Evolutionary conservation across 179 eudicot species (phyloP).

Genomic region (Actinidia arguta): DNA sequence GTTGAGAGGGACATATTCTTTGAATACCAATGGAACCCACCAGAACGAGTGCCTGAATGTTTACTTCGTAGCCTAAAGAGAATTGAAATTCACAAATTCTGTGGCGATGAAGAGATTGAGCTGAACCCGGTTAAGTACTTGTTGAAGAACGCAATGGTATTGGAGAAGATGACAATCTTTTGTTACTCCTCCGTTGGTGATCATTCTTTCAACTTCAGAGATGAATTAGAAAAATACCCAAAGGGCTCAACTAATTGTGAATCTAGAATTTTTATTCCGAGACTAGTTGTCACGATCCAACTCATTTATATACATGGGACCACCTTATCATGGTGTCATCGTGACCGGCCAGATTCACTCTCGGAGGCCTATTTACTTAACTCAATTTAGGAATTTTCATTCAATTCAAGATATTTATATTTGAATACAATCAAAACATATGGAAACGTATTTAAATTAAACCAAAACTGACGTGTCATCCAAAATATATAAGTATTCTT

Average conservation of each 20-base stretch:
- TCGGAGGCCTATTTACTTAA: no score
- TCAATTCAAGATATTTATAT: no score
- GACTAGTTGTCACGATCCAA: no score
- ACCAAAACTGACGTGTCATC: no score
- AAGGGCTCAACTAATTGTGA: neutral
- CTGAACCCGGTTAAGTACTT: slow-evolving; percentile 2
- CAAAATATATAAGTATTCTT: no score
- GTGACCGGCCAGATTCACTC: no score
- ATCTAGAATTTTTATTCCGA: neutral
- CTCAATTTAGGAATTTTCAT: no score
- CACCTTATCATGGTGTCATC: no score
- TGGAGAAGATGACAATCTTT: neutral
- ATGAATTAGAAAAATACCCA: neutral
- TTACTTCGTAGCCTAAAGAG: neutral
- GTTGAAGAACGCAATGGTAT: neutral
- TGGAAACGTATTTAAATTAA: no score
- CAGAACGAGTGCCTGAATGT: slow-evolving; percentile 2
- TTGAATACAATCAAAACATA: no score
- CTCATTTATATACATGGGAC: no score
- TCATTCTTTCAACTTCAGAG: neutral
- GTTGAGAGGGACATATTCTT: neutral
- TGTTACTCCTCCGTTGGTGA: neutral
- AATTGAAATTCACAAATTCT: neutral
- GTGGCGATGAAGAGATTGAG: no score
- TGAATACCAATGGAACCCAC: neutral